Evolutionary conservation across 164 flowering plant species (phyloP), one percentile per base, ranked within the genome.

Genomic region (Echeveria elegans): DNA sequence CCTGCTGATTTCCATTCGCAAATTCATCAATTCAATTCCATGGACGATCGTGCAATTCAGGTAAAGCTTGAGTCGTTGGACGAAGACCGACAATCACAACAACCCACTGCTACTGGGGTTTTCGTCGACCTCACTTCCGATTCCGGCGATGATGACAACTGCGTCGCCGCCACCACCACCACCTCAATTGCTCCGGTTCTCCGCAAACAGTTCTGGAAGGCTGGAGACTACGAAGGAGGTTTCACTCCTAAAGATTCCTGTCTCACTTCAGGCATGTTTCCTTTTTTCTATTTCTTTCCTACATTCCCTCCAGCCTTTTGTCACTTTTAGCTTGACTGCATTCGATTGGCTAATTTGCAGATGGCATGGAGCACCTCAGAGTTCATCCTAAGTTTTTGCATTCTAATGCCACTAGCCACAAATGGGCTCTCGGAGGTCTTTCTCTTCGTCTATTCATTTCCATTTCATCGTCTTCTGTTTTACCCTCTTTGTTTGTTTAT

Each of bases 401-500:
- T 73, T 88, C 95, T 40, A 88, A 88, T 79, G 95, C 95, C 56
- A 88, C 95, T 24, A 88, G 95, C 68, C 95, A 88, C 64, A 88
- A 88, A 64, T 88, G 95, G 95, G 89, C 86, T 63, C 84, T 88
- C 74, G 95, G 95, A 80, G 95, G 95, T 88, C 71, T 41, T 28
- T 61, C 19, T 10, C 48, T 10, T 4, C 48, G 10, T 11, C 10
- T 43, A 16, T 43, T 2, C 48, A 1, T 50, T 50, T 24, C 21
- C 21, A 10, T 5, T 34, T 38, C 9, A 24, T 28, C 14, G 24
- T 18, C 12, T 58, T 36, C 43, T 31, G 12, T 18, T 66, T 43
- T 43, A 18, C 47, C 5, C 30, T 5, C 38, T 34, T 19, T 29
- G 6, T 28, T 56, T 29, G 11, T 26, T 10, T 41, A 61, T 38